These are phyloP conservation scores for Rugosomyces carneus DNA, from an alignment of 1,284 basidiomycete genomes.

Conservation along the genomic window DNA sequence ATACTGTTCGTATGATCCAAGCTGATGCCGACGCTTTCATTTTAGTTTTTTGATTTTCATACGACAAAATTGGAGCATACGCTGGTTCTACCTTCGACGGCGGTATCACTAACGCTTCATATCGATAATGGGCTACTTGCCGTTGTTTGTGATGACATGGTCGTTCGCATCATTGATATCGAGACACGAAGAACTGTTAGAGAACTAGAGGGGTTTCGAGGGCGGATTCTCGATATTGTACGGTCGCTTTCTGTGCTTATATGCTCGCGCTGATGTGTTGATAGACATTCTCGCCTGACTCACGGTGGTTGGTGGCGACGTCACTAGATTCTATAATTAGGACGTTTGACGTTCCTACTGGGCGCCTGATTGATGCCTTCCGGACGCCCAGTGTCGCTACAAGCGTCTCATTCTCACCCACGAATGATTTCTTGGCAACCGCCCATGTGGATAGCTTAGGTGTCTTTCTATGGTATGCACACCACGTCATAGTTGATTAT, in stretches of 20 bases:
- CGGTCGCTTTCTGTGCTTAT: constrained; percentile 21
- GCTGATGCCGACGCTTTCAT: neutral
- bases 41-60: constrained; percentile 95
- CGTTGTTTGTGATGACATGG: constrained; percentile 79
- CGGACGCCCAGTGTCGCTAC: constrained; percentile 86
- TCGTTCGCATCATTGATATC: constrained; percentile 84
- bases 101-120: constrained; percentile 73
- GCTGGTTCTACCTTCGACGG: constrained; percentile 61
- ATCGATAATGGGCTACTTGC: constrained; percentile 86
- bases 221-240: constrained; percentile 80
- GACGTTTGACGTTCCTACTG: constrained; percentile 95
- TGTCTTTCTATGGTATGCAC: constrained; percentile 82
- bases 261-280: neutral
- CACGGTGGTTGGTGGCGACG: constrained; percentile 85
- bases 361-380: constrained; percentile 90
- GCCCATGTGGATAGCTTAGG: constrained; percentile 93
- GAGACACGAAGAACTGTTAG: constrained; percentile 87
- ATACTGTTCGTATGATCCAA: too few species aligned
- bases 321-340: constrained; percentile 90
- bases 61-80: constrained; percentile 69
- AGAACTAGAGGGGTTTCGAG: constrained; percentile 78
- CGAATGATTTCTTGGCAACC: constrained; percentile 94
- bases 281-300: constrained; percentile 90
- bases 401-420: constrained; percentile 88
- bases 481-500: neutral